Base-by-base conservation (phyloP, 352 stramenopile species). In the Phytophthora cactorum region DNA sequence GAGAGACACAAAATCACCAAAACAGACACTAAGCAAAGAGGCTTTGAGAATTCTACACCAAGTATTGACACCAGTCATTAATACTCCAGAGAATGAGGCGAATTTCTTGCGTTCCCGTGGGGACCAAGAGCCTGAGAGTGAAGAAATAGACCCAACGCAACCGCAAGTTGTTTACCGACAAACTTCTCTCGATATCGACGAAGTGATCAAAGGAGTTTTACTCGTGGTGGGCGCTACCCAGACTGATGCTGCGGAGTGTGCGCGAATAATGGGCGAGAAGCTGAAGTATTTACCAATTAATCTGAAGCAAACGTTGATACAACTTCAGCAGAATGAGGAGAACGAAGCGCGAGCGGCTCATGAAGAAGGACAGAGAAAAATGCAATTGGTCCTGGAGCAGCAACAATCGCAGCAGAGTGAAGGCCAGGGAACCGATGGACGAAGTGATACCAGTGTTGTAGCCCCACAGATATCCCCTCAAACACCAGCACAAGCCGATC, bases 11-110 rank as follows among this genome's bases (percentile, higher is more conserved):
- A 91, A 91, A 52, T 85, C 81, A 5, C 52, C 65, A 1, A 90
- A 90, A 58, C 83, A 88, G 51, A 75, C 44, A 34, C 38, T 88
- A 10, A 90, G 82, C 59, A 91, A 88, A 36, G 82, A 89, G 51
- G 51, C 75, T 15, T 8, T 88, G 22, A 61, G 59, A 15, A 61
- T 85, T 29, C 49, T 85, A 6, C 50, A 67, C 0, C 64, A 79
- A 52, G 50, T 74, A 25, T 14, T 74, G 32, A 53, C 67, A 27
- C 61, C 61, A 55, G 56, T 22, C 25, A 15, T 70, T 29, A 38
- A 32, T 14, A 12, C 14, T 4, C 12, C 34, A 31, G 34, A 67
- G 17, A 59, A 44, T 53, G 49, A 61, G 4, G 28, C 31, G n/a
- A 29, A 22, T 41, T 50, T 41, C 10, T 50, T 36, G 14, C 41